Base-by-base conservation (phyloP, 345 rosid genomes). In the Anastatica hierochuntica region DNA sequence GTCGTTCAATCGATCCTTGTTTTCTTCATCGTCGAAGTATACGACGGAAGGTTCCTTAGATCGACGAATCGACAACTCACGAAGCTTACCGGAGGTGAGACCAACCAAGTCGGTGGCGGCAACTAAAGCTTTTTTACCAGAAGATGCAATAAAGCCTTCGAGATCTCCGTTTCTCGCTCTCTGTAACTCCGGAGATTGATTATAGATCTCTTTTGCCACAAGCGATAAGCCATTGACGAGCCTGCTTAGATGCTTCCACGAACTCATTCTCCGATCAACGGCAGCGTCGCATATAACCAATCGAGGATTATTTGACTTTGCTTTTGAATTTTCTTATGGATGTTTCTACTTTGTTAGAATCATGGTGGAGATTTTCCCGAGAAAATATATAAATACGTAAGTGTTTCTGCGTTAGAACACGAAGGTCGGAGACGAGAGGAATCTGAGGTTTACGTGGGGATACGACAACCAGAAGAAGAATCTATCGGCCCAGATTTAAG, bases 81-180 rank as follows among this genome's bases (percentile, higher is more conserved):
- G 90, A 35, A 72, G 78, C 41, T 73, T 77, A 17, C 97, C 95
- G 54, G 69, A 79, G 9, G 95, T 83, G 24, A 92, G 80, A 33
- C 95, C 94, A n/a, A 84, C 64, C 10, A 88, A 34, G 56, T 92
- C 95, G 53, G 95, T 83, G 67, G 82, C 88, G 13, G 90, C 69
- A 19, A 85, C 77, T 7, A 92, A 30, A 33, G 74, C 87, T 14
- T 71, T 78, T 63, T 80, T 92, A 33, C 82, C 76, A 1, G 85
- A 59, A 14, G 84, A 79, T 10, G 74, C 31, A 8, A 84, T 52
- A 46, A 86, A 73, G 49, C 76, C 75, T 66, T 76, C 74, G 33
- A 85, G 51, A 63, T 82, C 90, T 40, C 82, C 85, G 3, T 56
- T 61, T 10, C 74, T 71, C 33, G 79, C 75, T 27, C 66, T 24